These are phyloP conservation scores for Verticillium longisporum DNA, from an alignment of 2,329 filamentous ascomycete species.

Conservation along the genomic window DNA sequence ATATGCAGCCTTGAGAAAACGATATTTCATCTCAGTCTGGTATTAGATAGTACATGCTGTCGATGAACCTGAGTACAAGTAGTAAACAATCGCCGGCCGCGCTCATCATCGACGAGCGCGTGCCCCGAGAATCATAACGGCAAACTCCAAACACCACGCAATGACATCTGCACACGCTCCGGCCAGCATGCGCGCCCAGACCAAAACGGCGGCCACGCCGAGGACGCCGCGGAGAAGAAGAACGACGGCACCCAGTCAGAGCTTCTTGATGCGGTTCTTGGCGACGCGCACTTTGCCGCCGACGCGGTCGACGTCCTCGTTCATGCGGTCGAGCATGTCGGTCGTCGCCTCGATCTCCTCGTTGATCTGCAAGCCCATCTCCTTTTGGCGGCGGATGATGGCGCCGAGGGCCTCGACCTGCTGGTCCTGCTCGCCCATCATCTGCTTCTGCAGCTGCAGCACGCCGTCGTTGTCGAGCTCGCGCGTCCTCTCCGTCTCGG, in stretches of 20 bases:
- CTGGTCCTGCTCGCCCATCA: slow-evolving; percentile 69
- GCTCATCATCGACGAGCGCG: not conserved
- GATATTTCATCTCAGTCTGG: not conserved
- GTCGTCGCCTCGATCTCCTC: slow-evolving; percentile 67
- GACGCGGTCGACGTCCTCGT: slow-evolving; percentile 59
- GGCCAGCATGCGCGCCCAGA: slow-evolving; percentile 23
- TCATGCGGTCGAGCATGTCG: slow-evolving; percentile 60
- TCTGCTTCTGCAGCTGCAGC: slow-evolving; percentile 64
- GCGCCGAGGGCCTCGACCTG: slow-evolving; percentile 62
- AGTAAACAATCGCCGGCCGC: not conserved
- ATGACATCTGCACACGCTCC: slow-evolving; percentile 13
- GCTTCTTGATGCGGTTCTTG: slow-evolving; percentile 64
- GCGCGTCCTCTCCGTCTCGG: slow-evolving; percentile 69
- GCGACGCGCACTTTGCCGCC: slow-evolving; percentile 65
- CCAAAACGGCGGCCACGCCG: slow-evolving; percentile 18
- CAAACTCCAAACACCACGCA: slow-evolving; percentile 12
- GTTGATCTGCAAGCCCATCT: slow-evolving; percentile 72
- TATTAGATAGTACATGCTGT: not conserved
- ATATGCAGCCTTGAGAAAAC: too few species aligned
- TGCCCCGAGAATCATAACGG: slow-evolving; percentile 2
- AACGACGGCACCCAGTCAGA: slow-evolving; percentile 35
- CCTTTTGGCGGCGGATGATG: slow-evolving; percentile 65
- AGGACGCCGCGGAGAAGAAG: slow-evolving; percentile 17
- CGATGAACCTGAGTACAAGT: not conserved
- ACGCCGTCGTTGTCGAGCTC: slow-evolving; percentile 73